Percentiles rank a stretch among this genome's conserved stretches.
Conservation (phyloP, 495 filamentous ascomycete genomes). For the Penicillium malachiteum region DNA sequence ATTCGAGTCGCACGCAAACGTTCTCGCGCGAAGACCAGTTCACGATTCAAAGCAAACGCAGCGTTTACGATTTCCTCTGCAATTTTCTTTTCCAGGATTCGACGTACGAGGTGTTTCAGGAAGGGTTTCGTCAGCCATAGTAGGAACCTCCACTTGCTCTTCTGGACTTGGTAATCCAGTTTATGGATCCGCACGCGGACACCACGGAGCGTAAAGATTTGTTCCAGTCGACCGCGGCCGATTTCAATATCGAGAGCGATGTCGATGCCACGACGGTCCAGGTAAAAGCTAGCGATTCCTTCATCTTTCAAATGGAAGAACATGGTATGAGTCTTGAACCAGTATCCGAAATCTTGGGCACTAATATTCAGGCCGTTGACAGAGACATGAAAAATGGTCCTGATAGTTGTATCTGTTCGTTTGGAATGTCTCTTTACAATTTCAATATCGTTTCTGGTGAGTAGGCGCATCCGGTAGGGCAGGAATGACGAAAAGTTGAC, state of each 20-base stretch:
- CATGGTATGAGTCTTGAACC: constrained; percentile 63
- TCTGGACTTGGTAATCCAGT: constrained; percentile 71
- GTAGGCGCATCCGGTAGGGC: constrained; percentile 75
- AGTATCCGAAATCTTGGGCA: constrained; percentile 84
- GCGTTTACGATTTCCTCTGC: constrained; percentile 66
- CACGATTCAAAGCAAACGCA: constrained; percentile 73
- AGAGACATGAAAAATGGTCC: constrained; percentile 70
- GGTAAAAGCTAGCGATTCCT: constrained; percentile 78
- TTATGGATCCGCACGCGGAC: constrained; percentile 84
- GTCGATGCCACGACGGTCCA: constrained; percentile 85
- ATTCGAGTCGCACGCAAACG: constrained; percentile 81
- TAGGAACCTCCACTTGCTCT: constrained; percentile 71
- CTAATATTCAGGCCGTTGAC: constrained; percentile 77
- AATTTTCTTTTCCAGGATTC: constrained; percentile 74
- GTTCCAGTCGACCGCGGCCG: constrained; percentile 67
- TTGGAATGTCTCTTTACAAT: constrained; percentile 75
- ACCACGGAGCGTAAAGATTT: constrained; percentile 72
- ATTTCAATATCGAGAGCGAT: constrained; percentile 81
- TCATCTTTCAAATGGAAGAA: constrained; percentile 70
- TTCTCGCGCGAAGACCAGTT: constrained; percentile 83
- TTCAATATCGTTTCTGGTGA: constrained; percentile 83
- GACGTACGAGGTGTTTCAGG: constrained; percentile 75
- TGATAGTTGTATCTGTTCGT: constrained; percentile 62
- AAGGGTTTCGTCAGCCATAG: constrained; percentile 85
- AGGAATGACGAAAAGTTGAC: constrained; percentile 87